Percentiles rank a stretch among this genome's conserved stretches.
These are phyloP conservation scores for Brachypodium distachyon DNA, from an alignment of 202 grass and related monocot genomes.

Conservation along the genomic window DNA sequence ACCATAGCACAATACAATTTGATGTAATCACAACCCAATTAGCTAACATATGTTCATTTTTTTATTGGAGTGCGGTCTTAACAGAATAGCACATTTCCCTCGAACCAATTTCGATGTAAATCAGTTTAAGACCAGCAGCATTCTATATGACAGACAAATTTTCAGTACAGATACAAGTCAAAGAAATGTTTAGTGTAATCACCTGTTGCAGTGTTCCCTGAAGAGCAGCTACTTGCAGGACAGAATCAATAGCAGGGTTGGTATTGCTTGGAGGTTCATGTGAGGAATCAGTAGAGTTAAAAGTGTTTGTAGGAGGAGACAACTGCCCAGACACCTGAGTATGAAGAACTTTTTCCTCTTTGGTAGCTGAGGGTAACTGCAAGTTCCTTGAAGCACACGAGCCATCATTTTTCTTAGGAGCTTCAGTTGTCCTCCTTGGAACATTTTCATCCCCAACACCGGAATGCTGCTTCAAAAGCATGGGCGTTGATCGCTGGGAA, in stretches of 20 bases:
- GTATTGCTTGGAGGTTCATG: conserved; percentile 44
- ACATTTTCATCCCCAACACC: conserved; percentile 21
- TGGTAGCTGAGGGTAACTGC: conserved; percentile 27
- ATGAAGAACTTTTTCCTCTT: conserved; percentile 40
- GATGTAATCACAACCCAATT: not conserved
- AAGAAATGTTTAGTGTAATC: not conserved
- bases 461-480: conserved; percentile 9
- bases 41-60: not conserved
- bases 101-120: not conserved
- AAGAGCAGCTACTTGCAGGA: conserved; percentile 38
- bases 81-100: not conserved
- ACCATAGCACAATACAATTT: not conserved
- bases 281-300: conserved; percentile 38
- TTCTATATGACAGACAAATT: not conserved
- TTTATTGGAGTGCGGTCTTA: not conserved
- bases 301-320: conserved; percentile 36
- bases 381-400: conserved; percentile 22
- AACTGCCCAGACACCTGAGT: conserved; percentile 34
- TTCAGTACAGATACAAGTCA: not conserved
- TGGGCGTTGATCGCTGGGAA: conserved; percentile 20
- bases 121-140: not conserved
- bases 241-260: conserved; percentile 32
- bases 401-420: conserved; percentile 23
- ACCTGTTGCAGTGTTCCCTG: conserved; percentile 80
- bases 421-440: conserved; percentile 34